A percentile compares a stretch with the other conserved stretches of the same genome.
Conservation (phyloP, 2,329 filamentous ascomycete species). For the Aspergillus arachidicola region DNA sequence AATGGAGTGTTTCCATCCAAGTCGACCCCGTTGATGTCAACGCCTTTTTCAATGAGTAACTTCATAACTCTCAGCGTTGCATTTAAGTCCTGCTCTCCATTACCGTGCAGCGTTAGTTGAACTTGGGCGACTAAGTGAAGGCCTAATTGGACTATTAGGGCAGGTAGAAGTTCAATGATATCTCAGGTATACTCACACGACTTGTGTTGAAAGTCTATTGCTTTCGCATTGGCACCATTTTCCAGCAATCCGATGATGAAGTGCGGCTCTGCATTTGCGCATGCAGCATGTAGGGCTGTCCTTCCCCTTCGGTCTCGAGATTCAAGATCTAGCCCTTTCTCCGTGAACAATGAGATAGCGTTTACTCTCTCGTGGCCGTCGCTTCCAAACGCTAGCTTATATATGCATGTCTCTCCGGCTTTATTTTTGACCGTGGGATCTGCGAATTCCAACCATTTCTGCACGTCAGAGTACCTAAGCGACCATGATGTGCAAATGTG, state of each 20-base stretch:
- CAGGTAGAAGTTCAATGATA: neutral
- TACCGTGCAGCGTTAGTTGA: neutral
- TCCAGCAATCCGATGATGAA: neutral
- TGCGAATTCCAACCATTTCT: neutral
- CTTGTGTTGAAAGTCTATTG: neutral
- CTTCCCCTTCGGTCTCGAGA: constrained; percentile 7
- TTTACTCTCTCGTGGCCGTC: neutral
- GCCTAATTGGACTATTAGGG: neutral
- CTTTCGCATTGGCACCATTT: neutral
- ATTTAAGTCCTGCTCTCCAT: neutral
- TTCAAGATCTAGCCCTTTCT: constrained; percentile 7
- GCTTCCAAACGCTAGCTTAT: neutral
- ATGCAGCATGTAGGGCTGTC: constrained; percentile 4
- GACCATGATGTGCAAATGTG: neutral
- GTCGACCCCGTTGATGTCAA: neutral
- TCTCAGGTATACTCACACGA: neutral
- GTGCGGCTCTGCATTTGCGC: neutral
- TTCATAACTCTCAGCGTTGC: neutral
- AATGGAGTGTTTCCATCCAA: neutral
- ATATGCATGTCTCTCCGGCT: neutral
- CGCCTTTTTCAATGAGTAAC: neutral
- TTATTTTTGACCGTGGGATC: neutral
- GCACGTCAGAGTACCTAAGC: neutral
- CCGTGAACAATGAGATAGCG: neutral
- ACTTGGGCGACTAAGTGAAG: neutral